Conservation (phyloP, 179 eudicot genomes). For the Actinidia arguta region DNA sequence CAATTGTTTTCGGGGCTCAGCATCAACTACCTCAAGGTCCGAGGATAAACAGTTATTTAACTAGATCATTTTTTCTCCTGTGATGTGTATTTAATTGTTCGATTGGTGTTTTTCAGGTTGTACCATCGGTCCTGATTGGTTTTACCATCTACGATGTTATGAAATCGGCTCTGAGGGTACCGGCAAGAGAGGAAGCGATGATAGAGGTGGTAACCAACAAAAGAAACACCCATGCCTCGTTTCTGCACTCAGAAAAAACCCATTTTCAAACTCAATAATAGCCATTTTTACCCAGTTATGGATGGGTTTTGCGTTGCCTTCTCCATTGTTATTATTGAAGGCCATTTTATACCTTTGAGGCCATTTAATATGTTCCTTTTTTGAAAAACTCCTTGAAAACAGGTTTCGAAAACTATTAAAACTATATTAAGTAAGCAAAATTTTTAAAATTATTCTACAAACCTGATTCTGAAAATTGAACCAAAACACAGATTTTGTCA, state of each 20-base stretch:
- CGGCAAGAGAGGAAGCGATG: constrained; percentile 71
- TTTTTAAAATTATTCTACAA: no score
- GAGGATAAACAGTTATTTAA: not conserved
- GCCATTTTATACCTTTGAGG: constrained; percentile 10
- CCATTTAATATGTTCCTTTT: constrained; percentile 20
- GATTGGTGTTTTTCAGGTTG: constrained; percentile 59
- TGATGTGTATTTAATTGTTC: not conserved
- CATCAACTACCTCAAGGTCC: constrained; percentile 85
- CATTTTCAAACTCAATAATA: not conserved
- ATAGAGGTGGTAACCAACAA: constrained; percentile 45
- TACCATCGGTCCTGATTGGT: constrained; percentile 92
- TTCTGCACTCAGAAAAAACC: constrained; percentile 52
- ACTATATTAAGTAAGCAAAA: no score
- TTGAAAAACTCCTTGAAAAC: no score
- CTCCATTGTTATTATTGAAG: constrained; percentile 13
- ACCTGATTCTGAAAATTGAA: no score
- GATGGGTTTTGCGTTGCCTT: constrained; percentile 14
- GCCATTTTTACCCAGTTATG: constrained; percentile 19
- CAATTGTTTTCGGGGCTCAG: constrained; percentile 93
- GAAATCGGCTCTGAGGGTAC: constrained; percentile 75
- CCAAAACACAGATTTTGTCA: no score
- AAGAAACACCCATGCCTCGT: constrained; percentile 49
- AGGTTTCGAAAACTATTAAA: no score
- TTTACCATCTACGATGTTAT: constrained; percentile 86
- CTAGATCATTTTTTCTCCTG: not conserved